phyloP scores from a whole-genome alignment of 306 rosid genomes.

The Acacia confusa region DNA sequence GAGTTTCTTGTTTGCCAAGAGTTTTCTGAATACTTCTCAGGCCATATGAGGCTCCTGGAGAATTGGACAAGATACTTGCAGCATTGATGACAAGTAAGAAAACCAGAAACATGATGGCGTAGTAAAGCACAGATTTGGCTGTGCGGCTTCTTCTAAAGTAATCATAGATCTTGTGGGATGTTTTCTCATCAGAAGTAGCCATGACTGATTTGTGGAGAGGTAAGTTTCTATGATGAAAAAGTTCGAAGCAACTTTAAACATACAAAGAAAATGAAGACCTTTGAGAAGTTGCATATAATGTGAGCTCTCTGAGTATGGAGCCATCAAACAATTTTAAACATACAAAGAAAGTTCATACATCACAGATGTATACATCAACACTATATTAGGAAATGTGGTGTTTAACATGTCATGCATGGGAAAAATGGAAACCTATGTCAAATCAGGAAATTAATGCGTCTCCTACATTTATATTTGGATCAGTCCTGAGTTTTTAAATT shows the following conservation, averaged over 20 bases:
- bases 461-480: not conserved
- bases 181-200: slow-evolving; percentile 4
- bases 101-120: not conserved
- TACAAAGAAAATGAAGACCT: not conserved
- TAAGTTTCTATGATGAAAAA: not conserved
- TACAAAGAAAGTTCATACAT: not conserved
- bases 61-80: not conserved
- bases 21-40: not conserved
- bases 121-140: not conserved
- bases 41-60: not conserved
- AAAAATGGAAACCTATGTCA: not conserved
- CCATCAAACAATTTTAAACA: not conserved
- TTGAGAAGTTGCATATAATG: not conserved
- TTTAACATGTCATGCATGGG: not conserved
- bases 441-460: not conserved
- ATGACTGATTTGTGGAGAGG: not conserved
- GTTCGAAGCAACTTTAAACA: not conserved
- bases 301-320: not conserved
- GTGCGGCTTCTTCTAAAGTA: not conserved
- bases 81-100: not conserved
- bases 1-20: not conserved
- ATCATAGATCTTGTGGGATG: not conserved
- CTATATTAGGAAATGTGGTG: not conserved
- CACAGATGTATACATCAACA: not conserved
- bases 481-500: not conserved